These are phyloP conservation scores for Sarcodon sp. DNA, from an alignment of 768 basidiomycete species.

Conservation along the genomic window DNA sequence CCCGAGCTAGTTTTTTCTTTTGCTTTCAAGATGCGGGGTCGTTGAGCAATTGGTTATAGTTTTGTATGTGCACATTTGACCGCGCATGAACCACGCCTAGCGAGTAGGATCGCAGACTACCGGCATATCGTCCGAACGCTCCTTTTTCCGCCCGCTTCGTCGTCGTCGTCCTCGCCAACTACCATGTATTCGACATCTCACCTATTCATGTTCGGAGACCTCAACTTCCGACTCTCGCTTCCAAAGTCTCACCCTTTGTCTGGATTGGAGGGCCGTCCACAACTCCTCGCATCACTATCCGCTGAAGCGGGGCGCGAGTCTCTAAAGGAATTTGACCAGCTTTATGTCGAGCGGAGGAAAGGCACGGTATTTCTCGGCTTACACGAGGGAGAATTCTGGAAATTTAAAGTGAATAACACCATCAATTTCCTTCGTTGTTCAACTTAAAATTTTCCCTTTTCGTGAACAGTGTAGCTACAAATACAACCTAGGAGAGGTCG, in stretches of 20 bases:
- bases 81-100: slow-evolving; percentile 58
- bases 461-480: slow-evolving; percentile 57
- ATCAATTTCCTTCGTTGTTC: not conserved
- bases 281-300: slow-evolving; percentile 28
- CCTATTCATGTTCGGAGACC: slow-evolving; percentile 86
- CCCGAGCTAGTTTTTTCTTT: slow-evolving; percentile 1
- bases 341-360: slow-evolving; percentile 45
- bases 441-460: not conserved
- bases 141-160: slow-evolving; percentile 50
- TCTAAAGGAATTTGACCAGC: slow-evolving; percentile 63
- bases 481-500: slow-evolving; percentile 68
- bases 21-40: slow-evolving; percentile 1
- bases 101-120: slow-evolving; percentile 64
- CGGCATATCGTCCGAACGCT: slow-evolving; percentile 69
- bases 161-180: slow-evolving; percentile 25
- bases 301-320: slow-evolving; percentile 41
- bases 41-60: slow-evolving; percentile 23
- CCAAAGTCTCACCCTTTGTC: slow-evolving; percentile 40
- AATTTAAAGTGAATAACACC: slow-evolving; percentile 45
- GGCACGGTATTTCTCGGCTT: slow-evolving; percentile 61
- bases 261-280: slow-evolving; percentile 15
- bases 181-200: slow-evolving; percentile 81
- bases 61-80: slow-evolving; percentile 92
- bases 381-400: slow-evolving; percentile 78
- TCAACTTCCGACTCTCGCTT: slow-evolving; percentile 79